These are phyloP conservation scores for Phytopythium chamaehyphon DNA, from an alignment of 352 stramenopile genomes.

Conservation along the genomic window DNA sequence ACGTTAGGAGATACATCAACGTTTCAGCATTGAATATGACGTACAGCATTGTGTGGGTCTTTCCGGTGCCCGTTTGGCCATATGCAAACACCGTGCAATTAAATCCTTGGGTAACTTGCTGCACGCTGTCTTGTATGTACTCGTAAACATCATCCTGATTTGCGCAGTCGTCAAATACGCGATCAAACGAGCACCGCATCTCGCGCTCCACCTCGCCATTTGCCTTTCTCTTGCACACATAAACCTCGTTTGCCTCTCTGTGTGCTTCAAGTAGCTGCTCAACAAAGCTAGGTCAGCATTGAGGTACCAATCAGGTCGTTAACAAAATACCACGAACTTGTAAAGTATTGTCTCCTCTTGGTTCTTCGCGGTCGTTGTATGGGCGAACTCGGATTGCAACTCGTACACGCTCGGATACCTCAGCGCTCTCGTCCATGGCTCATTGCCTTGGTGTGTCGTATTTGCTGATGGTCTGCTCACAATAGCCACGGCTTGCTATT, in stretches of 20 bases:
- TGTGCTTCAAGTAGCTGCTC: no score
- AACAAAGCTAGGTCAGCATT: conserved; percentile 26
- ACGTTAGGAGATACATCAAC: conserved; percentile 32
- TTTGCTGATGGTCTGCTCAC: no score
- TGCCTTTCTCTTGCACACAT: conserved; percentile 49
- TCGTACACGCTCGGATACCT: conserved; percentile 54
- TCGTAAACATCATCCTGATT: conserved; percentile 71
- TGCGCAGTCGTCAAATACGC: conserved; percentile 53
- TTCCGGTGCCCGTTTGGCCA: conserved; percentile 93
- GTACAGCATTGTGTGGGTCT: conserved; percentile 94
- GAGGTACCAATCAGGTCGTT: conserved; percentile 15
- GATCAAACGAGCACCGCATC: conserved; percentile 54
- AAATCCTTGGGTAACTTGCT: conserved; percentile 59
- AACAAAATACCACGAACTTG: conserved; percentile 19
- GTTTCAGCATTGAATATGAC: not conserved
- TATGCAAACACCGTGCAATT: conserved; percentile 95
- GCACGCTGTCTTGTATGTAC: conserved; percentile 33
- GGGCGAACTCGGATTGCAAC: conserved; percentile 81
- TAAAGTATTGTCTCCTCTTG: conserved; percentile 11
- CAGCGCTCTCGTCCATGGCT: conserved; percentile 29
- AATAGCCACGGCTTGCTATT: no score
- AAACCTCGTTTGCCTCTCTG: no score
- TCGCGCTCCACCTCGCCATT: conserved; percentile 39
- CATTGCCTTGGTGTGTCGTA: no score
- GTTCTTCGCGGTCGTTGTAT: conserved; percentile 63